A percentile compares a stretch with the other conserved stretches of the same genome.
These are phyloP conservation scores for Pouteria campechiana DNA, from an alignment of 179 eudicot genomes.

Conservation along the genomic window DNA sequence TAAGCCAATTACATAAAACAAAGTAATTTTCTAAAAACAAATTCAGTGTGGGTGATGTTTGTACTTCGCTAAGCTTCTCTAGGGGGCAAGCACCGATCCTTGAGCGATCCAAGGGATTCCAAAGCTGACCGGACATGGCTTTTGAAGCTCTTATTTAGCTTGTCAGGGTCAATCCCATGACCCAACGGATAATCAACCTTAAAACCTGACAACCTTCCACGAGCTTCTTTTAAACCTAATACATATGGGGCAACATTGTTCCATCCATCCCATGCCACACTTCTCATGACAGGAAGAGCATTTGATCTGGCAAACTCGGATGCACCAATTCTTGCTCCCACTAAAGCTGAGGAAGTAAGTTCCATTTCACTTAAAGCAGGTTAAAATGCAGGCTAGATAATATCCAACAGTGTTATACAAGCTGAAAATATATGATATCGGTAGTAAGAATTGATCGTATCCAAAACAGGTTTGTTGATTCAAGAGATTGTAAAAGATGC, in stretches of 20 bases:
- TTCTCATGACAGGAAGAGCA: slow-evolving; percentile 19
- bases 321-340: slow-evolving; percentile 33
- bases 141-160: too few species aligned
- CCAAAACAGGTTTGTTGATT: too few species aligned
- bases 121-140: too few species aligned
- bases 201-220: slow-evolving; percentile 30
- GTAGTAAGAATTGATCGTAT: background rate
- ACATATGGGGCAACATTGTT: slow-evolving; percentile 17
- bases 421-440: background rate
- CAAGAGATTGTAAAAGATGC: too few species aligned
- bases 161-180: slow-evolving; percentile 22
- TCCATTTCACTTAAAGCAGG: background rate
- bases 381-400: background rate
- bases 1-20: too few species aligned
- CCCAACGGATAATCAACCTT: slow-evolving; percentile 16
- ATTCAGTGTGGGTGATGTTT: too few species aligned
- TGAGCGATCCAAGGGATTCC: too few species aligned
- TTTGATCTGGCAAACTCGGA: slow-evolving; percentile 32
- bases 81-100: too few species aligned
- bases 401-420: background rate
- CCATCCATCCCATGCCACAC: slow-evolving; percentile 22
- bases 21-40: too few species aligned
- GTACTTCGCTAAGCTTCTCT: too few species aligned
- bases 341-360: slow-evolving; percentile 20
- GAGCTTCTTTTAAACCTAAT: slow-evolving; percentile 24